Conservation (phyloP, 306 rosid species). For the Oxytropis ochrocephala region DNA sequence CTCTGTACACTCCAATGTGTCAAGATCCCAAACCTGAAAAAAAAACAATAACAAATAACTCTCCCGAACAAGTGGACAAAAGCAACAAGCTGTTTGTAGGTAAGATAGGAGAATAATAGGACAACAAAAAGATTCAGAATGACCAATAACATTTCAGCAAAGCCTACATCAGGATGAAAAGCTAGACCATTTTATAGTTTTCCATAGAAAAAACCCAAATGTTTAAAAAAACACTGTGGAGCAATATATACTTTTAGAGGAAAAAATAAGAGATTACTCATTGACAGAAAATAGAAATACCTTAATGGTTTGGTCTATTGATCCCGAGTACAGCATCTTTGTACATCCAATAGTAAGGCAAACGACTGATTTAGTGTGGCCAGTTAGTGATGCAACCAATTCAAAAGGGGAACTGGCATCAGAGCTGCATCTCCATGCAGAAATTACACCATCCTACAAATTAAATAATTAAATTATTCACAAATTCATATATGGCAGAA, state of each 20-base stretch:
- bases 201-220: too few relatives aligned
- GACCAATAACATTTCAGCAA: background rate
- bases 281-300: background rate
- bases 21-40: conserved; percentile 42
- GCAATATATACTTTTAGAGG: background rate
- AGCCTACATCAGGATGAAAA: background rate
- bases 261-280: background rate
- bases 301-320: conserved; percentile 33
- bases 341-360: conserved; percentile 18
- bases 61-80: background rate
- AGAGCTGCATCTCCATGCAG: conserved; percentile 30
- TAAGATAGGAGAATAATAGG: background rate
- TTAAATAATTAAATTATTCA: background rate
- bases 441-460: conserved; percentile 32
- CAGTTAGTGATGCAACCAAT: conserved; percentile 17
- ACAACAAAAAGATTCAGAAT: background rate
- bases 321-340: conserved; percentile 32
- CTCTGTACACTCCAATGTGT: conserved; percentile 30
- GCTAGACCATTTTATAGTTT: too few relatives aligned
- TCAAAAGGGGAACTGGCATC: conserved; percentile 18
- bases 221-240: background rate
- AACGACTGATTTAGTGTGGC: conserved; percentile 24
- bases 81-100: background rate
- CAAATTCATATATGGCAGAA: background rate
- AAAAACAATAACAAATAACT: background rate